These are phyloP conservation scores for Ottelia alismoides DNA, from an alignment of 106 monocot species.

Conservation along the genomic window DNA sequence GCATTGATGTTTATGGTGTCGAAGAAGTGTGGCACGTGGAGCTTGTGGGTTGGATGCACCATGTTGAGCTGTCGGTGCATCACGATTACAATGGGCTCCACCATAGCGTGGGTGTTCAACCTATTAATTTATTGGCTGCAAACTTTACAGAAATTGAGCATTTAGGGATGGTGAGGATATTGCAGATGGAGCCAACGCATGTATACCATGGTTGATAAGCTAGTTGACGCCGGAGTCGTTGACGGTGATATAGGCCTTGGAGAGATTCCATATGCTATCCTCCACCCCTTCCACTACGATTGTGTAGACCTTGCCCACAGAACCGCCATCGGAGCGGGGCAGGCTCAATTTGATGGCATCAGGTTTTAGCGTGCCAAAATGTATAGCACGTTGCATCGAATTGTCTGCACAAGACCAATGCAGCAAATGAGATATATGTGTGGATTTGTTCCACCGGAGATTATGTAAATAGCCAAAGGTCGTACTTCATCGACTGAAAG, in stretches of 20 bases:
- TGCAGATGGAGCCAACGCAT: not conserved
- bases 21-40: constrained; percentile 33
- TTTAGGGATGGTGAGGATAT: not conserved
- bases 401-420: not conserved
- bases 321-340: constrained; percentile 19
- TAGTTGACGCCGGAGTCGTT: constrained; percentile 32
- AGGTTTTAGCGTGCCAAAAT: constrained; percentile 46
- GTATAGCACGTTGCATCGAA: constrained; percentile 31
- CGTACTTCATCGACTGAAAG: constrained; percentile 28
- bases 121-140: too few species aligned
- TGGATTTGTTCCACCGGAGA: not conserved
- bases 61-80: constrained; percentile 41
- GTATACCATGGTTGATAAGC: constrained; percentile 46
- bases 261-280: constrained; percentile 29
- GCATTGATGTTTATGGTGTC: constrained; percentile 64
- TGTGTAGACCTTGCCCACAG: constrained; percentile 27
- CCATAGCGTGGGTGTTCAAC: constrained; percentile 44
- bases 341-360: constrained; percentile 14
- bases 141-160: not conserved
- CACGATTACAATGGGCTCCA: constrained; percentile 49
- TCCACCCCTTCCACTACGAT: constrained; percentile 18
- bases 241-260: constrained; percentile 38
- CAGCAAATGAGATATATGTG: not conserved
- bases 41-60: constrained; percentile 42
- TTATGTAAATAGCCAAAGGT: not conserved